phyloP scores from a whole-genome alignment of 257 asterid species.

The Mitragyna speciosa region DNA sequence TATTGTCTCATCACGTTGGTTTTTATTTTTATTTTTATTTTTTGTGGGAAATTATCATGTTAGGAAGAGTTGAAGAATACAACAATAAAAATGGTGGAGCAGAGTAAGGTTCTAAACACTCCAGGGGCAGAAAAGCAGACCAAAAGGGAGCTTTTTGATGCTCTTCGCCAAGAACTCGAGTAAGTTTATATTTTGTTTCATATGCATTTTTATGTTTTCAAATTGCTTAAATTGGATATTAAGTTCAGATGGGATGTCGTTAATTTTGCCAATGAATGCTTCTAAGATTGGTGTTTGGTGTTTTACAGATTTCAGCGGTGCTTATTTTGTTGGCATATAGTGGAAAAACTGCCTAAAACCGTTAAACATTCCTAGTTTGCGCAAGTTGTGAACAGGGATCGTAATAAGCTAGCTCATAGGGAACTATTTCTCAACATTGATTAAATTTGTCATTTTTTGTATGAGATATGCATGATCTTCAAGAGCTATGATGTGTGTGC shows the following conservation, averaged over 20 bases:
- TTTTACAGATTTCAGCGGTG: no score
- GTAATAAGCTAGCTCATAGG: background rate
- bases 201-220: background rate
- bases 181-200: slow-evolving; percentile 31
- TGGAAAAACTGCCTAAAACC: background rate
- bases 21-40: background rate
- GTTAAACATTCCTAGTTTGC: background rate
- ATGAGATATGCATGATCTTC: background rate
- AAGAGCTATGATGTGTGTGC: background rate
- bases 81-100: slow-evolving; percentile 94
- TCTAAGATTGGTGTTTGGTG: no score
- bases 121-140: slow-evolving; percentile 97
- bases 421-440: background rate
- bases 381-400: background rate
- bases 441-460: background rate
- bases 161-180: slow-evolving; percentile 93
- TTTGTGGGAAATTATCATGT: background rate
- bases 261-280: background rate
- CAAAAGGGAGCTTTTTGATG: slow-evolving; percentile 89
- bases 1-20: background rate
- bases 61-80: slow-evolving; percentile 86
- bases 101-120: slow-evolving; percentile 88
- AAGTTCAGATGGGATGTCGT: background rate
- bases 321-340: background rate
- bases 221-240: background rate